These are phyloP conservation scores for Musa itinerans DNA, from an alignment of 176 grass and related monocot species.

Conservation along the genomic window DNA sequence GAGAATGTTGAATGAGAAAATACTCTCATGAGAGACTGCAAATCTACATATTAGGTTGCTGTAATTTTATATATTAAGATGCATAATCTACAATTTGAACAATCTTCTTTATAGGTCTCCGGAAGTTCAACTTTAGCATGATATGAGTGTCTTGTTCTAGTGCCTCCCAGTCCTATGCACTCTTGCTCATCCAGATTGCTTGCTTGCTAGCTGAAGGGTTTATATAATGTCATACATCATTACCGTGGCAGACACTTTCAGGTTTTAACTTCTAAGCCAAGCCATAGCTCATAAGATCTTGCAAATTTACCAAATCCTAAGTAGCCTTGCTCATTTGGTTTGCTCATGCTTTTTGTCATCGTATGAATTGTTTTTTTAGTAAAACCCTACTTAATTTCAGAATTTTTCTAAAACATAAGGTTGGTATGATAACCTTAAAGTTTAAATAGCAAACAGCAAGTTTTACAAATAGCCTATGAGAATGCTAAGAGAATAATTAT, in stretches of 20 bases:
- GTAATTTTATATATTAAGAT: not conserved
- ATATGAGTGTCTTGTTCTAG: not conserved
- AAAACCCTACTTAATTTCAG: too few species aligned
- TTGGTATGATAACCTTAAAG: not conserved
- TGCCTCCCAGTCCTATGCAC: not conserved
- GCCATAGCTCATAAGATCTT: not conserved
- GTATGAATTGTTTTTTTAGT: too few species aligned
- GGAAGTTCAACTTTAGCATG: too few species aligned
- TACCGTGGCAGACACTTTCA: not conserved
- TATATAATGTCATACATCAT: not conserved
- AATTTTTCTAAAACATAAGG: not conserved
- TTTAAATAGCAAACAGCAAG: not conserved
- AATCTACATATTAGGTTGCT: not conserved
- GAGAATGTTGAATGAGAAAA: not conserved
- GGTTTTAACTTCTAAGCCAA: slow-evolving; percentile 1
- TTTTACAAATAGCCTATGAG: not conserved
- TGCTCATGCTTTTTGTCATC: too few species aligned
- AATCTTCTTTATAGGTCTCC: not conserved
- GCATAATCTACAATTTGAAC: not conserved
- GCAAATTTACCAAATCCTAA: not conserved
- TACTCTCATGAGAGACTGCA: not conserved
- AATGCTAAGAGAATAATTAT: not conserved
- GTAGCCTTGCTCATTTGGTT: too few species aligned
- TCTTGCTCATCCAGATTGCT: not conserved
- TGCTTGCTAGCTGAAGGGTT: too few species aligned